Evolutionary conservation across 75 land plant genomes (phyloP).

Genomic region (Pinus tabuliformis): DNA sequence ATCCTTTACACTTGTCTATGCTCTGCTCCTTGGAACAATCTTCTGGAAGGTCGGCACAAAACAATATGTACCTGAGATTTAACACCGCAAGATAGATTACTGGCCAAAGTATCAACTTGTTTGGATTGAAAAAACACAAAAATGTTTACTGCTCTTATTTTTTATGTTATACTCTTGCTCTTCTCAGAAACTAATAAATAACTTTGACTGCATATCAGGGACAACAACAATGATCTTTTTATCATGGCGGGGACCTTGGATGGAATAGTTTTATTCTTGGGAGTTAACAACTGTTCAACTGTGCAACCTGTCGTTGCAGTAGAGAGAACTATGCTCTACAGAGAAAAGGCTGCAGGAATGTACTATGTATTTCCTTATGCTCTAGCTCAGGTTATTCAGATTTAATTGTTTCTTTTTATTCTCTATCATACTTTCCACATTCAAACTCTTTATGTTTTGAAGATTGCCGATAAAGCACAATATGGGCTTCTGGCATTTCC

Average conservation of each 20-base stretch:
- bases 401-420: neutral
- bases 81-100: neutral
- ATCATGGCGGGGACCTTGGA: conserved; percentile 71
- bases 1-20: conserved; percentile 51
- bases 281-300: conserved; percentile 78
- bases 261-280: conserved; percentile 73
- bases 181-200: neutral
- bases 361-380: conserved; percentile 89
- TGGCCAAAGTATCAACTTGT: neutral
- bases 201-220: conserved; percentile 10
- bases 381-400: conserved; percentile 57
- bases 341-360: conserved; percentile 92
- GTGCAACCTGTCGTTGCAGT: conserved; percentile 83
- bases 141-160: neutral
- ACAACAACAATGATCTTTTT: conserved; percentile 29
- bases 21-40: conserved; percentile 64
- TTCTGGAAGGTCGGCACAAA: conserved; percentile 66
- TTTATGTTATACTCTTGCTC: neutral
- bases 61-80: conserved; percentile 24
- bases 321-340: conserved; percentile 71
- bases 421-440: neutral
- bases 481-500: too few relatives aligned
- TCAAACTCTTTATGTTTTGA: neutral
- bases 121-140: too few relatives aligned
- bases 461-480: neutral